phyloP scores from a whole-genome alignment of 2,329 filamentous ascomycete species.

The Fusarium albidum region DNA sequence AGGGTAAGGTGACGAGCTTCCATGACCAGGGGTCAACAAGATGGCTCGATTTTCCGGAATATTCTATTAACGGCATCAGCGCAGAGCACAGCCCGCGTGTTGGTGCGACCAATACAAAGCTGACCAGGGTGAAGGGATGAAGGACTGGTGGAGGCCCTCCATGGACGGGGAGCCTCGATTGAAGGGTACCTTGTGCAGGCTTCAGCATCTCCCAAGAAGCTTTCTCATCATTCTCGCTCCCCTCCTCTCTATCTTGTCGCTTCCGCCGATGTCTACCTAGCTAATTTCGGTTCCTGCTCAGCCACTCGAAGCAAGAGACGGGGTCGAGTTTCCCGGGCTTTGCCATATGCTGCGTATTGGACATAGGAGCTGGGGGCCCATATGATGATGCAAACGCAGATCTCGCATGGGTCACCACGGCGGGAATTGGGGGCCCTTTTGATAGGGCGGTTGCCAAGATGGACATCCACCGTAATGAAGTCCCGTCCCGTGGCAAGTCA shows the following conservation, averaged over 20 bases:
- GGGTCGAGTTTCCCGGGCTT: background rate
- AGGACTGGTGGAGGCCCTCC: background rate
- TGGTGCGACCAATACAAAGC: constrained; percentile 7
- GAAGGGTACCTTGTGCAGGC: too few species aligned
- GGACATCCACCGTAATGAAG: background rate
- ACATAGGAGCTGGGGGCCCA: constrained; percentile 19
- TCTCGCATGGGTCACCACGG: constrained; percentile 15
- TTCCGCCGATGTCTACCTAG: constrained; percentile 21
- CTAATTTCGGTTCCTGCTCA: constrained; percentile 33
- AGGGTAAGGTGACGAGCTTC: constrained; percentile 4
- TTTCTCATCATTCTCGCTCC: too few species aligned
- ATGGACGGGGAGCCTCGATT: too few species aligned
- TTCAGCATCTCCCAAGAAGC: background rate
- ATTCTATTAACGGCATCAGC: constrained; percentile 33
- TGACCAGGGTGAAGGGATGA: constrained; percentile 5
- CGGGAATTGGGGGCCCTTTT: constrained; percentile 10
- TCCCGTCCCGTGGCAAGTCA: background rate
- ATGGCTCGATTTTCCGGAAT: constrained; percentile 34
- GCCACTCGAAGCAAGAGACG: constrained; percentile 29
- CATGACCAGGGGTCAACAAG: constrained; percentile 9
- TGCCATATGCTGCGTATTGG: too few species aligned
- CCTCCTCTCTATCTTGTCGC: background rate
- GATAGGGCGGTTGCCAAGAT: constrained; percentile 3
- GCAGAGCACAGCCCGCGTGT: constrained; percentile 14
- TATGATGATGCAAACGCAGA: constrained; percentile 26